These are phyloP conservation scores for Pichia phayaonensis DNA, from an alignment of 805 yeast species.

Conservation along the genomic window DNA sequence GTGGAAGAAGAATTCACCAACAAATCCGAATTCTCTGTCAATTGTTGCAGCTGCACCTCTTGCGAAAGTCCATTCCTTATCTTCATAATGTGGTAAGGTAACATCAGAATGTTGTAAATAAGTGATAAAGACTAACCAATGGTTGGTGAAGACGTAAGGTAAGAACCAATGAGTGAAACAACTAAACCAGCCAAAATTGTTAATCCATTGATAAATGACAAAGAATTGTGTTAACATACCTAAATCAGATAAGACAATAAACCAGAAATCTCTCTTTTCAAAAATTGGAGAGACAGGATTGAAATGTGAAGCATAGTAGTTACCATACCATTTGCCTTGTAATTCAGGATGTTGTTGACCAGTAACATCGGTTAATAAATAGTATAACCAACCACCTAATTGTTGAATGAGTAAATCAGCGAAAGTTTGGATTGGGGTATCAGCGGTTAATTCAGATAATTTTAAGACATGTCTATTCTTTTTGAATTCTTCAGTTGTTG, in stretches of 20 bases:
- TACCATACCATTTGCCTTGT: constrained; percentile 23
- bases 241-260: constrained; percentile 62
- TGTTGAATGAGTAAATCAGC: constrained; percentile 55
- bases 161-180: constrained; percentile 62
- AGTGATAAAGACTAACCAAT: constrained; percentile 85
- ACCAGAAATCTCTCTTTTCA: constrained; percentile 66
- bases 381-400: constrained; percentile 66
- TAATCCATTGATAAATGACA: constrained; percentile 52
- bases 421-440: constrained; percentile 65
- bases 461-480: constrained; percentile 18
- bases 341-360: constrained; percentile 55
- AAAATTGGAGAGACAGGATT: constrained; percentile 68
- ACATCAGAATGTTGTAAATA: constrained; percentile 80
- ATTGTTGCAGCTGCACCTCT: constrained; percentile 88
- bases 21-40: constrained; percentile 75
- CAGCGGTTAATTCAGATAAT: constrained; percentile 56
- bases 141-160: constrained; percentile 77
- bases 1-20: constrained; percentile 74
- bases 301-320: constrained; percentile 55
- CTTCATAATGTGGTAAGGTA: constrained; percentile 70
- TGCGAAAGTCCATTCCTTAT: constrained; percentile 73
- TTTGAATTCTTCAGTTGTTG: constrained; percentile 51
- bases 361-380: constrained; percentile 63
- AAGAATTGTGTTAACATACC: constrained; percentile 52
- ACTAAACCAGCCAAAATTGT: constrained; percentile 55